Evolutionary conservation across 2,329 filamentous ascomycete species (phyloP).

Genomic region (Botryosphaeria dothidea): DNA sequence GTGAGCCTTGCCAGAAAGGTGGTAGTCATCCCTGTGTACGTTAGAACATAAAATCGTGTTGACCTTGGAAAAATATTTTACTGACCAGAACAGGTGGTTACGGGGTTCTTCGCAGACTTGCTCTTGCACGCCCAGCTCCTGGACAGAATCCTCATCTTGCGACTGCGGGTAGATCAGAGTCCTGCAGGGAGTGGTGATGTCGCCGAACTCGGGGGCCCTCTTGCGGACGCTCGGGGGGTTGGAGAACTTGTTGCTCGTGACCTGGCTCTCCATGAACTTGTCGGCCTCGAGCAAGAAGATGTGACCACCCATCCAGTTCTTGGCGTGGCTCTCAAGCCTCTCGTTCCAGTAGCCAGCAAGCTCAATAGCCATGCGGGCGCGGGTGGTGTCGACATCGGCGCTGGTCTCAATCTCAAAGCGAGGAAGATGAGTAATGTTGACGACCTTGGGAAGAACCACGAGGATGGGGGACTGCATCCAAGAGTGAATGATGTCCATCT

Average conservation of each 20-base stretch:
- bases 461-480: conserved; percentile 27
- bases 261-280: conserved; percentile 34
- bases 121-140: conserved; percentile 18
- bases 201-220: conserved; percentile 34
- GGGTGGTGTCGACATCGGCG: conserved; percentile 26
- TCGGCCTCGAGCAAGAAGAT: conserved; percentile 38
- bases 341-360: conserved; percentile 39
- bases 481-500: conserved; percentile 35
- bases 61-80: not conserved
- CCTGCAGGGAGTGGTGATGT: conserved; percentile 37
- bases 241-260: conserved; percentile 34
- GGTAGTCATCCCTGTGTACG: conserved; percentile 34
- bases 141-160: conserved; percentile 20
- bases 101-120: conserved; percentile 31
- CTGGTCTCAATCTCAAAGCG: conserved; percentile 28
- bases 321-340: conserved; percentile 30
- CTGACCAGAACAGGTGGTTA: conserved; percentile 38
- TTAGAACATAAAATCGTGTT: not conserved
- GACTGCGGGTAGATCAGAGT: conserved; percentile 19
- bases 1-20: conserved; percentile 36
- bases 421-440: conserved; percentile 39
- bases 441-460: conserved; percentile 33
- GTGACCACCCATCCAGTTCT: conserved; percentile 33
- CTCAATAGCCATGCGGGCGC: conserved; percentile 36
- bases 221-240: conserved; percentile 31